These are phyloP conservation scores for Cutaneotrichosporon spelunceum DNA, from an alignment of 1,284 basidiomycete genomes.

Conservation along the genomic window DNA sequence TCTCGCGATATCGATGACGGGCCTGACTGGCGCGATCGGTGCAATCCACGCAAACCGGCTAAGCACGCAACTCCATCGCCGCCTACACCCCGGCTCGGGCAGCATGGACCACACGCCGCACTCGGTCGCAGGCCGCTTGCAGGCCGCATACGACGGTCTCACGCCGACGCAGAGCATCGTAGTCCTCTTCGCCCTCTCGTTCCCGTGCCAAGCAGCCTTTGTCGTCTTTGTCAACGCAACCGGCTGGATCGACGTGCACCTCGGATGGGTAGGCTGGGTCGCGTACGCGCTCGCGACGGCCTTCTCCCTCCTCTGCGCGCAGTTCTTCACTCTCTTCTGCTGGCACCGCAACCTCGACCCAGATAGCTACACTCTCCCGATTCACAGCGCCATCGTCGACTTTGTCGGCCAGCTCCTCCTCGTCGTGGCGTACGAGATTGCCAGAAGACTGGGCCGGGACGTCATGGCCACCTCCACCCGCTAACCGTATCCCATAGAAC, in stretches of 20 bases:
- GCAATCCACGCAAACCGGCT: constrained; percentile 88
- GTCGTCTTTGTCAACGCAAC: constrained; percentile 62
- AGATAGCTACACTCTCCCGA: constrained; percentile 87
- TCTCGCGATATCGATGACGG: constrained; percentile 82
- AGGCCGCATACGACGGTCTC: constrained; percentile 23
- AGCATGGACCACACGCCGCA: background rate
- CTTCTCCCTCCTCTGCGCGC: constrained; percentile 67
- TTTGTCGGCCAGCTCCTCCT: constrained; percentile 84
- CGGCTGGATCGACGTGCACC: constrained; percentile 70
- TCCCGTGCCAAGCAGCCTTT: constrained; percentile 74
- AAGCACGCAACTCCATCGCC: constrained; percentile 60
- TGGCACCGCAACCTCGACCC: constrained; percentile 84
- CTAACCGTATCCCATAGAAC: background rate
- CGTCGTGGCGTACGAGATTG: constrained; percentile 53
- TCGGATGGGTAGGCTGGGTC: constrained; percentile 62
- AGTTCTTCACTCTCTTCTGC: constrained; percentile 68
- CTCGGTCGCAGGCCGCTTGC: background rate
- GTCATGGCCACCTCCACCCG: background rate
- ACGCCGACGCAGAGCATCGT: constrained; percentile 45
- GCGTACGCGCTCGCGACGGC: constrained; percentile 69
- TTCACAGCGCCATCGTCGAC: constrained; percentile 86
- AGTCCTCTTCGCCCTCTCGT: constrained; percentile 67
- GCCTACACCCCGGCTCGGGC: constrained; percentile 30
- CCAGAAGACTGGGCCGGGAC: constrained; percentile 26
- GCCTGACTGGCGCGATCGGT: constrained; percentile 80